Percentiles rank a stretch among this genome's conserved stretches.
phyloP scores from a whole-genome alignment of 2,329 filamentous ascomycete species.

The Penicillium hordei region DNA sequence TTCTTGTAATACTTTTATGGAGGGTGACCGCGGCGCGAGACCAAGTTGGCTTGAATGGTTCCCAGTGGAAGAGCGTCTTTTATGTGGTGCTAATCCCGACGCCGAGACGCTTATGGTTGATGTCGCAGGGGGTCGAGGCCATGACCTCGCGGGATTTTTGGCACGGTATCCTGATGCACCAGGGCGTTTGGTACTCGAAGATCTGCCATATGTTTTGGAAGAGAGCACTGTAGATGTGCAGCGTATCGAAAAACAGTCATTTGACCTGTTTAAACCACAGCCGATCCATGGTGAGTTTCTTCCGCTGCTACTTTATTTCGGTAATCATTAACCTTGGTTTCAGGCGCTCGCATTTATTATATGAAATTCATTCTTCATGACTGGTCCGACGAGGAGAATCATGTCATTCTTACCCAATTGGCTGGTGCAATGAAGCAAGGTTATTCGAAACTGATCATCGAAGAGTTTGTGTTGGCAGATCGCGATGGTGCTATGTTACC shows the following conservation, averaged over 20 bases:
- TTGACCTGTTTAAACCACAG: conserved; percentile 16
- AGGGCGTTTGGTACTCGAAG: conserved; percentile 17
- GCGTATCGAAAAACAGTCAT: not conserved
- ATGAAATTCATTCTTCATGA: conserved; percentile 43
- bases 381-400: conserved; percentile 36
- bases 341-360: conserved; percentile 40
- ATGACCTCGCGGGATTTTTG: conserved; percentile 12
- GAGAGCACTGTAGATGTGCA: not conserved
- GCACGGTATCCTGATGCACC: conserved; percentile 2
- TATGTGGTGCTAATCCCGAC: conserved; percentile 11
- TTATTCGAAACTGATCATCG: conserved; percentile 42
- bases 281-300: conserved; percentile 11
- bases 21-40: conserved; percentile 14
- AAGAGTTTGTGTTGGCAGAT: conserved; percentile 42
- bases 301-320: not conserved
- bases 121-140: conserved; percentile 20
- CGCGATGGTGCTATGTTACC: conserved; percentile 26
- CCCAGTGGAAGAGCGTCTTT: conserved; percentile 22
- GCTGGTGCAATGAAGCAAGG: conserved; percentile 32
- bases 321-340: not conserved
- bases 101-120: conserved; percentile 21
- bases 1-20: conserved; percentile 28
- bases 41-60: conserved; percentile 26
- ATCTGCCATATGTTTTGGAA: conserved; percentile 15
- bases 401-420: conserved; percentile 33